Evolutionary conservation across 208 protist species (phyloP), one percentile per base, ranked within the genome.

Genomic region (Trypanosoma lewisi): DNA sequence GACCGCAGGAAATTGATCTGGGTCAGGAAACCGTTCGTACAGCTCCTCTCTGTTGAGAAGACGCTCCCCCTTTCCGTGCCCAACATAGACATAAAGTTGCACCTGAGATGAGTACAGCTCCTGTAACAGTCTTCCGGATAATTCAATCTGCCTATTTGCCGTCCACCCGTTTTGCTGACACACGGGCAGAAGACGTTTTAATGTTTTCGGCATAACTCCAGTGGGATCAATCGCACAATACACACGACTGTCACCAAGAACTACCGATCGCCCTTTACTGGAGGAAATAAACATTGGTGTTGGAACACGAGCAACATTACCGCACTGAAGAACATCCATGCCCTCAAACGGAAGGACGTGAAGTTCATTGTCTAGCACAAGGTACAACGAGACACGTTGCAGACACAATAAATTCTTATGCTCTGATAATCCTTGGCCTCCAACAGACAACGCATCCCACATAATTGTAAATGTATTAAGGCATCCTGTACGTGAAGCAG

Each of bases 281-380:
- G 45, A 41, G 36, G 57, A 51, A 42, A 73, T 34, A 54, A 64
- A 73, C 37, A 28, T 47, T 14, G 36, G 21, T 54, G 57, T 67
- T 30, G 72, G 66, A 49, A 86, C 70, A 33, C 87, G 80, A 11
- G 87, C 80, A 23, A 61, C 53, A 61, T 77, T 89, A 12, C 68
- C 70, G 21, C 51, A 39, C 9, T 68, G 68, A 55, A 80, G 70
- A 28, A 77, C 76, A 12, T 81, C 78, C 36, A 83, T 62, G 31
- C 67, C 77, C 57, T 93, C 87, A 74, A 78, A 88, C 28, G 83
- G 83, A 54, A 93, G 57, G 19, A 21, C 34, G 45, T 89, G 79
- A 62, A 91, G 71, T 48, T 76, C 74, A 33, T 72, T 65, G 39
- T 75, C 68, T 11, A 90, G 48, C 9, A 78, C 48, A 37, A 93